Evolutionary conservation across 495 filamentous ascomycete species (phyloP).

Genomic region (Bacidia gigantensis): DNA sequence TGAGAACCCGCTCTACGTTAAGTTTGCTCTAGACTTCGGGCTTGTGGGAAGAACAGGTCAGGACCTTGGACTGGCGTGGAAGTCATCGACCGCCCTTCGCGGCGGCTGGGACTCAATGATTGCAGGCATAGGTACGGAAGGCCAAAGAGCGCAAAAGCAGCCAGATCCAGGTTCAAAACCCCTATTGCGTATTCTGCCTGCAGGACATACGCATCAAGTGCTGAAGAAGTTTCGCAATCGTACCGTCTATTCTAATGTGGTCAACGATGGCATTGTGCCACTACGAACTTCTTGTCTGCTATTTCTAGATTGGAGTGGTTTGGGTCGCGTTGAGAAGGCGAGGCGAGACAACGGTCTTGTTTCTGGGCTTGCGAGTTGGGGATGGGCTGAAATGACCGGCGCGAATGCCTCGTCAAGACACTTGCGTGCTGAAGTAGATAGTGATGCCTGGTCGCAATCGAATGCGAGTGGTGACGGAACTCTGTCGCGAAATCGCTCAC

Average conservation of each 20-base stretch:
- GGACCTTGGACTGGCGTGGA: conserved; percentile 89
- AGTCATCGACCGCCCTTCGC: conserved; percentile 65
- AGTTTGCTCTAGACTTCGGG: conserved; percentile 91
- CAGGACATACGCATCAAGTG: conserved; percentile 80
- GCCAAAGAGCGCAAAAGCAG: conserved; percentile 49
- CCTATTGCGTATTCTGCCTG: conserved; percentile 76
- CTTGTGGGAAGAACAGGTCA: conserved; percentile 90
- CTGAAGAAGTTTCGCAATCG: conserved; percentile 78
- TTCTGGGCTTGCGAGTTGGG: conserved; percentile 82
- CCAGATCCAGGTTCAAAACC: conserved; percentile 73
- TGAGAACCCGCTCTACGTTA: conserved; percentile 93
- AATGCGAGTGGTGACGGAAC: conserved; percentile 21
- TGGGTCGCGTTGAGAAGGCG: conserved; percentile 88
- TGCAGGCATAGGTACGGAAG: conserved; percentile 55
- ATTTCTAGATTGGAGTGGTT: conserved; percentile 93
- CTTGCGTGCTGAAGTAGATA: conserved; percentile 19
- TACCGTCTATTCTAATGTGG: conserved; percentile 92
- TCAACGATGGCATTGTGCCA: conserved; percentile 96
- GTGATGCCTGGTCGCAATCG: conserved; percentile 18
- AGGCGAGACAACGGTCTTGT: conserved; percentile 81
- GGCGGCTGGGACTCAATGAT: conserved; percentile 83
- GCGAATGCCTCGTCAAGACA: conserved; percentile 47
- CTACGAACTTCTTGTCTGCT: conserved; percentile 85
- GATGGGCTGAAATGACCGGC: conserved; percentile 87
- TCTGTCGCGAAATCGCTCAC: conserved; percentile 11